A percentile compares a stretch with the other conserved stretches of the same genome.
These are phyloP conservation scores for Ustilago shanxiensis DNA, from an alignment of 1,284 basidiomycete species.

Conservation along the genomic window DNA sequence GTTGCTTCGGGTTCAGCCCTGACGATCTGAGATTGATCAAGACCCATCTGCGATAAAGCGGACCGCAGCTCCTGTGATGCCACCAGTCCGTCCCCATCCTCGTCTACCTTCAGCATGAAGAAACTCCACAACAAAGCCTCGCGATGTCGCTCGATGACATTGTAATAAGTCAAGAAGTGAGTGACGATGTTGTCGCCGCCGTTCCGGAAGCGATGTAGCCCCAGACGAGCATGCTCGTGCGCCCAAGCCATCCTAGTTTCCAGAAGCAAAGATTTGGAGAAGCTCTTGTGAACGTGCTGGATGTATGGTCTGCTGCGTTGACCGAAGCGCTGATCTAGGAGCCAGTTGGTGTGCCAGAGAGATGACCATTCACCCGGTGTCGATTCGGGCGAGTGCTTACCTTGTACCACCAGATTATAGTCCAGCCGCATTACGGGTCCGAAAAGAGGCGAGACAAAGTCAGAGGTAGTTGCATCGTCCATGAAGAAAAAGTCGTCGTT, in stretches of 20 bases:
- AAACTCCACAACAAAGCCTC: slow-evolving; percentile 64
- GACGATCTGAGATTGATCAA: slow-evolving; percentile 17
- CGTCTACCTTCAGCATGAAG: slow-evolving; percentile 51
- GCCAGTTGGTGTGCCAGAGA: slow-evolving; percentile 35
- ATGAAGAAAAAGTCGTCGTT: slow-evolving; percentile 64
- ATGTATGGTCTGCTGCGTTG: slow-evolving; percentile 39
- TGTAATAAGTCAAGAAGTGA: slow-evolving; percentile 51
- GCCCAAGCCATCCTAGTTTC: slow-evolving; percentile 50
- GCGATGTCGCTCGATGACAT: slow-evolving; percentile 57
- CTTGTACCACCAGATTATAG: slow-evolving; percentile 34
- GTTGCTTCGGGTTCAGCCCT: neutral
- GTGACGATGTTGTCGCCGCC: slow-evolving; percentile 41
- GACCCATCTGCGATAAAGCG: slow-evolving; percentile 30
- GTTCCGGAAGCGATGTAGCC: slow-evolving; percentile 43
- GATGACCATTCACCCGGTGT: slow-evolving; percentile 50
- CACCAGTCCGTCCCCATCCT: slow-evolving; percentile 31
- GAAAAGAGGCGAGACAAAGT: slow-evolving; percentile 50
- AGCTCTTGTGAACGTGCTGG: slow-evolving; percentile 47
- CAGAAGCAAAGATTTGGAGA: slow-evolving; percentile 34
- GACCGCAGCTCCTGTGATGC: slow-evolving; percentile 13
- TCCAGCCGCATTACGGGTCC: slow-evolving; percentile 59
- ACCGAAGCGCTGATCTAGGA: slow-evolving; percentile 55
- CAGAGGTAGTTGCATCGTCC: slow-evolving; percentile 24
- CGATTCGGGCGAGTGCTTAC: slow-evolving; percentile 20
- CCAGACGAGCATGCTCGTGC: slow-evolving; percentile 30